Evolutionary conservation across 2,329 filamentous ascomycete genomes (phyloP).

Genomic region (Ceratocystis huliohia): DNA sequence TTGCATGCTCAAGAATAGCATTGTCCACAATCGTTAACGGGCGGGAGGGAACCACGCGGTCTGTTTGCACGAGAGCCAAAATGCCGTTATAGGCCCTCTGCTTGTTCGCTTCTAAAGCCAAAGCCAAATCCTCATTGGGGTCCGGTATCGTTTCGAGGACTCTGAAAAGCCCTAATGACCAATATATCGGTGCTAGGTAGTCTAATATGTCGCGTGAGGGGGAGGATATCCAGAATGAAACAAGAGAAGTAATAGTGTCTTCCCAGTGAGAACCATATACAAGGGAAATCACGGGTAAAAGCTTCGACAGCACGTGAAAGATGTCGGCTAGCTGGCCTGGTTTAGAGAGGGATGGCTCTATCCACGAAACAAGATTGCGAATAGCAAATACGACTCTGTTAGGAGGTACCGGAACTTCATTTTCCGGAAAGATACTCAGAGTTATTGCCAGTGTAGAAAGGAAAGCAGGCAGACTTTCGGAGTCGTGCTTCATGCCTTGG

Average conservation of each 20-base stretch:
- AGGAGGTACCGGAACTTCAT: constrained; percentile 44
- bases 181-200: constrained; percentile 36
- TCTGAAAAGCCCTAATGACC: constrained; percentile 58
- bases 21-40: neutral
- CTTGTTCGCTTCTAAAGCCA: constrained; percentile 45
- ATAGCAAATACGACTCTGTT: constrained; percentile 72
- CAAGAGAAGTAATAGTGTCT: constrained; percentile 40
- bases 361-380: constrained; percentile 62
- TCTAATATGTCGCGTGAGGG: neutral
- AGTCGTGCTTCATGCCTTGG: constrained; percentile 35
- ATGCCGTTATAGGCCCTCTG: constrained; percentile 37
- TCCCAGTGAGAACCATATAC: constrained; percentile 87
- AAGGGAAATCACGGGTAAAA: constrained; percentile 63
- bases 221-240: neutral
- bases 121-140: constrained; percentile 73
- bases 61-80: constrained; percentile 45
- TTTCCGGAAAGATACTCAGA: constrained; percentile 39
- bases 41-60: neutral
- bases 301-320: constrained; percentile 43
- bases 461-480: constrained; percentile 35
- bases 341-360: constrained; percentile 33
- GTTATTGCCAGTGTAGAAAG: constrained; percentile 44
- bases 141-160: constrained; percentile 53
- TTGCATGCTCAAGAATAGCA: neutral
- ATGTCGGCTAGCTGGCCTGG: constrained; percentile 35